Evolutionary conservation across 805 yeast species (phyloP), one percentile per base, ranked within the genome.

Genomic region (Wickerhamiella bombiphila): DNA sequence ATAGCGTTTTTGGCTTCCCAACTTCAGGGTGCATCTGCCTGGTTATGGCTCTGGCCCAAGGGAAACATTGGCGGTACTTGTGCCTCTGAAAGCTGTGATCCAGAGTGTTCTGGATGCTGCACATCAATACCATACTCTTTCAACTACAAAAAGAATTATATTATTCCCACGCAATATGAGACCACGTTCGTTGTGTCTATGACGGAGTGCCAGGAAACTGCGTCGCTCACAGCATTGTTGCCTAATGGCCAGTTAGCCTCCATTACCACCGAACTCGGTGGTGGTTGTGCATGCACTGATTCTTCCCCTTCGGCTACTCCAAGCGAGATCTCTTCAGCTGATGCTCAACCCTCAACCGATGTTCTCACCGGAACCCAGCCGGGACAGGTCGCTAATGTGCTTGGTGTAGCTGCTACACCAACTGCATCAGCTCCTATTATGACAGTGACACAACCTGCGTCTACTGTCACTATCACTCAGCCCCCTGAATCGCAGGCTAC

Each of bases 211-310:
- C 47, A 43, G n/a, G 49, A 36, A 22, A 45, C 49, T 15, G 48
- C 48, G 3, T n/a, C 22, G 4, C 32, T 47, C 5, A 42, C 53
- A 5, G 52, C 55, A 1, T 56, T 66, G 0, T 54, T 74, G 13
- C 63, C 65, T 17, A 67, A 72, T 29, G 77, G 80, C 14, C 80
- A 74, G 38, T 55, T 74, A 2, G 61, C 72, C 21, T 39, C 51
- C 4, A 32, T 45, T 22, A 45, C 53, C 14, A 42, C 52, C 21
- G 49, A 42, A 17, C 42, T 53, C 8, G 44, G 43, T 21, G 45
- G 41, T 14, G 50, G 32, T 25, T 45, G 47, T 41, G 22, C 35
- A 15, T 46, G 47, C 19, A 37, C 40, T 13, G 32, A 40, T n/a
- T n/a, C n/a, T n/a, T n/a, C n/a, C n/a, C n/a, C n/a, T n/a, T n/a